Conservation (phyloP, 2,329 filamentous ascomycete species). For the Colletotrichum sp. region DNA sequence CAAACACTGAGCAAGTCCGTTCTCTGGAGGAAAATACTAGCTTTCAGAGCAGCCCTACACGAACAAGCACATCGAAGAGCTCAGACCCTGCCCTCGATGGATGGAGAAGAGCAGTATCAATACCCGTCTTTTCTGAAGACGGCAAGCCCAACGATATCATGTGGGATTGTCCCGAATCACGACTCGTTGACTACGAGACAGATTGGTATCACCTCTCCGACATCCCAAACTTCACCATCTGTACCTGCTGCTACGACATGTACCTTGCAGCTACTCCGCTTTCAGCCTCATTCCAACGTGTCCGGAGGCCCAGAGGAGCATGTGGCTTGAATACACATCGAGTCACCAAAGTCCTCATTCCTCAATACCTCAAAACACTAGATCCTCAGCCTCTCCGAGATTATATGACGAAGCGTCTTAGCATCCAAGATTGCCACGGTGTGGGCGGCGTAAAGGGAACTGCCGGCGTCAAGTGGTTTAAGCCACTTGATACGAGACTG, state of each 20-base stretch:
- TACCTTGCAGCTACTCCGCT: constrained; percentile 37
- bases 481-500: neutral
- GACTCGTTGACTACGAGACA: constrained; percentile 30
- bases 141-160: constrained; percentile 28
- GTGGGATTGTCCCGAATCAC: constrained; percentile 31
- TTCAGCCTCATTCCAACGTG: constrained; percentile 30
- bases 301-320: constrained; percentile 25
- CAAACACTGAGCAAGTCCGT: neutral
- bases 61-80: neutral
- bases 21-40: neutral
- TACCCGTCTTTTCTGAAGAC: neutral
- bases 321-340: constrained; percentile 36
- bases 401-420: constrained; percentile 32
- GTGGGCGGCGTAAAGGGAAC: constrained; percentile 15
- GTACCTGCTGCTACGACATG: constrained; percentile 45
- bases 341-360: constrained; percentile 38
- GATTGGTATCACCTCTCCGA: constrained; percentile 35
- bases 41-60: neutral
- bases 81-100: neutral
- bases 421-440: constrained; percentile 33
- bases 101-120: neutral
- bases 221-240: constrained; percentile 38
- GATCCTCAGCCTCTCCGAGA: constrained; percentile 27
- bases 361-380: constrained; percentile 30
- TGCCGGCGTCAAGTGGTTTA: constrained; percentile 34